Conservation (phyloP, 257 asterid species). For the Phtheirospermum japonicum region DNA sequence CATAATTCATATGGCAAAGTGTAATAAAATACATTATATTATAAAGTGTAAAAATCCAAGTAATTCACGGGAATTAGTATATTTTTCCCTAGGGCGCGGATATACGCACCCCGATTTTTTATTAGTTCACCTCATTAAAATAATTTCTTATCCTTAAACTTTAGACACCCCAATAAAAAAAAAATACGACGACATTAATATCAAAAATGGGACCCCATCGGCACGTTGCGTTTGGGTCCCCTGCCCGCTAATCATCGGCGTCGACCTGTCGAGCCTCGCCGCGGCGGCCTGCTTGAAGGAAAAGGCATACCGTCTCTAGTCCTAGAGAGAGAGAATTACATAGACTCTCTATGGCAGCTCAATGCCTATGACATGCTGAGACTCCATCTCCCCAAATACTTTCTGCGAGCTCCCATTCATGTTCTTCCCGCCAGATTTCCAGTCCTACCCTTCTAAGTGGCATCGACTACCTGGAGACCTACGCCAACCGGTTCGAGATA, state of each 20-base stretch:
- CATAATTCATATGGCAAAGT: no score
- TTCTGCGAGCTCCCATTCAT: constrained; percentile 74
- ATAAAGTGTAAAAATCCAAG: no score
- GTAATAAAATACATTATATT: no score
- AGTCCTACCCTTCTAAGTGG: constrained; percentile 50
- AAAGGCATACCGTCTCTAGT: constrained; percentile 54
- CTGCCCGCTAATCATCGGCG: constrained; percentile 62
- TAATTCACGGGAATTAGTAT: no score
- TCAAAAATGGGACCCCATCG: constrained; percentile 5
- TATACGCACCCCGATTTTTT: no score
- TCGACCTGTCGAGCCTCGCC: constrained; percentile 74
- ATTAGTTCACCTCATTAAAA: no score
- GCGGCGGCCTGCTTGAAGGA: constrained; percentile 58
- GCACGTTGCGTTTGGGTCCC: constrained; percentile 44
- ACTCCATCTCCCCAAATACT: constrained; percentile 71
- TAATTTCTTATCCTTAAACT: no score
- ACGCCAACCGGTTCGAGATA: constrained; percentile 49
- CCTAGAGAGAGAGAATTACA: constrained; percentile 61
- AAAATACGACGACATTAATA: constrained; percentile 23
- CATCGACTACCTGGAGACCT: constrained; percentile 54
- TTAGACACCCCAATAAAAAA: no score
- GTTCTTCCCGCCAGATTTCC: constrained; percentile 51
- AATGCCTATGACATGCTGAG: constrained; percentile 69
- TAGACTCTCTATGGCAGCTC: constrained; percentile 79
- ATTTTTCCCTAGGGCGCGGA: no score